phyloP scores from a whole-genome alignment of 495 filamentous ascomycete species.

The Tetracladium marchalianum region DNA sequence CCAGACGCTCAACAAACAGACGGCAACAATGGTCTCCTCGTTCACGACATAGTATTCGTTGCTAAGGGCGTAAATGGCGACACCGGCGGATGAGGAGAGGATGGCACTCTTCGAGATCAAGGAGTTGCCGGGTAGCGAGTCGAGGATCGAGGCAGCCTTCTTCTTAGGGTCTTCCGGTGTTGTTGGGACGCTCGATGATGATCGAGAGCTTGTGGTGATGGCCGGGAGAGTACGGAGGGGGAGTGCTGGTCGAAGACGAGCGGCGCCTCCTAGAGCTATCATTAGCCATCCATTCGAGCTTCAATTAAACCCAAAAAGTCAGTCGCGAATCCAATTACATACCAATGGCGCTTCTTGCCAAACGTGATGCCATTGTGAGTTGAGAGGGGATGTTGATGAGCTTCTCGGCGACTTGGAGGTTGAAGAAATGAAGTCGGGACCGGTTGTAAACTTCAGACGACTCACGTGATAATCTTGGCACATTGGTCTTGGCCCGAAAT shows the following conservation, averaged over 20 bases:
- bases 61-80: conserved; percentile 90
- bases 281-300: conserved; percentile 16
- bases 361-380: conserved; percentile 86
- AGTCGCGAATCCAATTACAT: conserved; percentile 32
- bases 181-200: conserved; percentile 65
- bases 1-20: conserved; percentile 86
- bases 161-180: conserved; percentile 64
- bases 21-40: conserved; percentile 87
- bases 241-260: conserved; percentile 71
- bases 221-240: conserved; percentile 62
- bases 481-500: background rate
- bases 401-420: conserved; percentile 10
- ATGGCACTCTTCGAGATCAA: conserved; percentile 92
- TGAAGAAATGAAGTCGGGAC: conserved; percentile 12
- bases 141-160: conserved; percentile 91
- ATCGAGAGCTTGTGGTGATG: conserved; percentile 49
- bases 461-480: conserved; percentile 11
- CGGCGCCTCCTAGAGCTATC: conserved; percentile 69
- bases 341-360: conserved; percentile 88
- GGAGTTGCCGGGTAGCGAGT: conserved; percentile 75
- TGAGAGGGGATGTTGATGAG: conserved; percentile 32
- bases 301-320: conserved; percentile 11
- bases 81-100: conserved; percentile 82
- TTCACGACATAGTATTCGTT: conserved; percentile 99
- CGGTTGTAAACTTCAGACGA: conserved; percentile 7